Evolutionary conservation across 2,329 filamentous ascomycete genomes (phyloP).

Genomic region (Fusarium compactum): DNA sequence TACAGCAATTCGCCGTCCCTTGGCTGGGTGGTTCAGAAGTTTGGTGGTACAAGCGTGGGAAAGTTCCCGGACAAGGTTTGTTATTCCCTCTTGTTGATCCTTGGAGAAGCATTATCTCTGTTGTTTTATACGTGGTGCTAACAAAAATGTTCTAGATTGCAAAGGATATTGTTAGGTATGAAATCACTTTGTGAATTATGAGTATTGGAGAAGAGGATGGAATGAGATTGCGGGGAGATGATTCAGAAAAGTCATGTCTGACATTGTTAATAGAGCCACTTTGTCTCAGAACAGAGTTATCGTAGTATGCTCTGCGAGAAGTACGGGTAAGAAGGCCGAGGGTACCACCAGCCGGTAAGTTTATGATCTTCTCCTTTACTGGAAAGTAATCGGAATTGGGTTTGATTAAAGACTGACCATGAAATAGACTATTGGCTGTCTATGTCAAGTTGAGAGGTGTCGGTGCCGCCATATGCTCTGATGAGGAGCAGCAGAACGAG

Average conservation of each 20-base stretch:
- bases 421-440: constrained; percentile 67
- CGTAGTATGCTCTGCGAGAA: constrained; percentile 95
- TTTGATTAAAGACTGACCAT: background rate
- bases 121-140: constrained; percentile 19
- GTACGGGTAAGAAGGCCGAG: constrained; percentile 92
- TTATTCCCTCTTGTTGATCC: constrained; percentile 40
- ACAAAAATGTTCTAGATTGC: constrained; percentile 52
- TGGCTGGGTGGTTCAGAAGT: constrained; percentile 92
- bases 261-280: constrained; percentile 53
- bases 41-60: constrained; percentile 93
- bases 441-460: constrained; percentile 69
- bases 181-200: constrained; percentile 7
- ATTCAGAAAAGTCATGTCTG: constrained; percentile 21
- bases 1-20: constrained; percentile 55
- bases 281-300: constrained; percentile 80
- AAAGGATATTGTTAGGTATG: constrained; percentile 58
- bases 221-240: constrained; percentile 11
- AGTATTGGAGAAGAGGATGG: background rate
- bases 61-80: constrained; percentile 83
- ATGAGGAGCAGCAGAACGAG: constrained; percentile 62
- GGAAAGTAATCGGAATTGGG: background rate
- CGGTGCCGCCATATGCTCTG: constrained; percentile 64
- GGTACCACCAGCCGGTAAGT: constrained; percentile 95
- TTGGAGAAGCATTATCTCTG: constrained; percentile 4
- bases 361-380: background rate